Conservation (phyloP, 495 filamentous ascomycete species). For the Cercophora newfieldiana region DNA sequence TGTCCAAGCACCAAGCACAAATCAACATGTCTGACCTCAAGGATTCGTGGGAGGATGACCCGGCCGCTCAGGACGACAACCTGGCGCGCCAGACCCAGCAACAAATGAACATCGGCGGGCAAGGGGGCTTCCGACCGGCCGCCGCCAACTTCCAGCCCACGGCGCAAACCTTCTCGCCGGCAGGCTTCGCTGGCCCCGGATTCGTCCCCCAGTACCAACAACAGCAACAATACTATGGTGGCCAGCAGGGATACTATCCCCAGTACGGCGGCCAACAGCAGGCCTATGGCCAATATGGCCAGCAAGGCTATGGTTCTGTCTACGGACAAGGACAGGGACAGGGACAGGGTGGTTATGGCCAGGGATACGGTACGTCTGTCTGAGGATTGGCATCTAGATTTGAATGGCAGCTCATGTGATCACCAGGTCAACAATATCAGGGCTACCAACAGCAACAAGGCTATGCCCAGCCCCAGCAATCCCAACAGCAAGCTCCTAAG, state of each 20-base stretch:
- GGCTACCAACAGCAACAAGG: slow-evolving; percentile 42
- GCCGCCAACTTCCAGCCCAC: slow-evolving; percentile 80
- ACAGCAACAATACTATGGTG: slow-evolving; percentile 49
- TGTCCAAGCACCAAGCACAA: not conserved
- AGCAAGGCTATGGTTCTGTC: slow-evolving; percentile 47
- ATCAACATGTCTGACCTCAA: slow-evolving; percentile 69
- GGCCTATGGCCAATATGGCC: slow-evolving; percentile 55
- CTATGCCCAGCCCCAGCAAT: slow-evolving; percentile 50
- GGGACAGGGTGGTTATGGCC: slow-evolving; percentile 53
- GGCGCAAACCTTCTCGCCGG: slow-evolving; percentile 75
- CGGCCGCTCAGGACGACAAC: slow-evolving; percentile 81
- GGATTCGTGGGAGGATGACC: slow-evolving; percentile 95
- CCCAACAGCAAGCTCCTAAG: slow-evolving; percentile 52
- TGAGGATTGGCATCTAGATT: slow-evolving; percentile 22
- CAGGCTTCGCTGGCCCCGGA: slow-evolving; percentile 55
- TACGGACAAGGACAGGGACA: slow-evolving; percentile 39
- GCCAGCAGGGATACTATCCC: slow-evolving; percentile 51
- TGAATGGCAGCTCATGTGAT: slow-evolving; percentile 33
- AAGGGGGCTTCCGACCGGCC: slow-evolving; percentile 66
- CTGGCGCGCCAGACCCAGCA: slow-evolving; percentile 77
- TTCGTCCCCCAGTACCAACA: slow-evolving; percentile 51
- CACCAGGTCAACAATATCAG: slow-evolving; percentile 44
- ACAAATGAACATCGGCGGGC: slow-evolving; percentile 69
- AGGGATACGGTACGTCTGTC: slow-evolving; percentile 55
- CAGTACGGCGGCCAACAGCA: slow-evolving; percentile 60